Evolutionary conservation across 108 stramenopile genomes (phyloP).

Genomic region (Fragilariopsis cylindrus): DNA sequence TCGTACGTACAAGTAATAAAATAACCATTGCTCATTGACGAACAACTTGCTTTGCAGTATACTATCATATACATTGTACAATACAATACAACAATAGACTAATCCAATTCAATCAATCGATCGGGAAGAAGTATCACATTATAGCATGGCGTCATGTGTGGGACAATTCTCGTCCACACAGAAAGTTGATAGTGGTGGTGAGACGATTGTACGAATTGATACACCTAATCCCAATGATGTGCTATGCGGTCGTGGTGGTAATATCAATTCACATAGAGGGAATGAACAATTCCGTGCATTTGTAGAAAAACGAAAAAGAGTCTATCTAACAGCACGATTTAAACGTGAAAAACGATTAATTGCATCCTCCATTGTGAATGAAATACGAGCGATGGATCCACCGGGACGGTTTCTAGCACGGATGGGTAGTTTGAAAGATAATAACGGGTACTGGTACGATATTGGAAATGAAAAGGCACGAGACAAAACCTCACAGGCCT

Average conservation of each 20-base stretch:
- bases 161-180: too few species aligned
- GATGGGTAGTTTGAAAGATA: constrained; percentile 41
- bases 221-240: constrained; percentile 61
- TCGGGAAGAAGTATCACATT: too few species aligned
- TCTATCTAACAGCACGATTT: constrained; percentile 69
- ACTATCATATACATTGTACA: too few species aligned
- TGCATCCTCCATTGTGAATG: constrained; percentile 71
- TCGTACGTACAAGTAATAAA: too few species aligned
- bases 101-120: too few species aligned
- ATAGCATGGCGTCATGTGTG: too few species aligned
- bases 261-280: constrained; percentile 61
- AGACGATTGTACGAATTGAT: constrained; percentile 15
- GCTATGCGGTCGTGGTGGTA: constrained; percentile 64
- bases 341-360: constrained; percentile 85
- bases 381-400: constrained; percentile 73
- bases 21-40: too few species aligned
- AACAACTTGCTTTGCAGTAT: too few species aligned
- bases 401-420: constrained; percentile 76
- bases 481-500: constrained; percentile 82
- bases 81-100: too few species aligned
- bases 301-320: constrained; percentile 59
- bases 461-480: constrained; percentile 86
- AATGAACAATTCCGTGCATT: constrained; percentile 55
- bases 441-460: constrained; percentile 57
- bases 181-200: constrained; percentile 1